Evolutionary conservation across 306 rosid species (phyloP), one percentile per base, ranked within the genome.

Genomic region (Rubus parviflorus): DNA sequence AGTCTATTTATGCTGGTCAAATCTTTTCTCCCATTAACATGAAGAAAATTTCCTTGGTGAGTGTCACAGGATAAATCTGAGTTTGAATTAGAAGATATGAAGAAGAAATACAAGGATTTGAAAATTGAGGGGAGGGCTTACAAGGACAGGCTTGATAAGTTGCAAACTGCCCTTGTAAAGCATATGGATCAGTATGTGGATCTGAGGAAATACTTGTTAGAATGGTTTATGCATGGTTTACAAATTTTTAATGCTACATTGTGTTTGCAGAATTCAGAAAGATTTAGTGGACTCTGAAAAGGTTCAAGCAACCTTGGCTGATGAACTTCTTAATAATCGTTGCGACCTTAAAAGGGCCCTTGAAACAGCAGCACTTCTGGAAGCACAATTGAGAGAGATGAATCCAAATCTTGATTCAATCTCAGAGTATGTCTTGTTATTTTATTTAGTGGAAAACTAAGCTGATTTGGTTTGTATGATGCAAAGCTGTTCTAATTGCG

Each of bases 361-460:
- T 75, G 97, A 89, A 87, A 87, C 81, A 86, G 95, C 87, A 10
- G 78, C 89, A 6, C 74, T 92, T 77, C 78, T 92, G 64, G 97
- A 94, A 86, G 90, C 96, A 68, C 95, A 92, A 54, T 72, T 94
- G 84, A 94, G 90, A 83, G 98, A 92, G 83, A 89, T 94, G 96
- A 92, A 84, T 87, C 97, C 98, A 49, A 94, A 92, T 87, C 98
- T 94, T 79, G 98, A 92, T 85, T 94, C 96, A 47, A 92, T 92
- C 61, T 81, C 98, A 25, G 98, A 94, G 98, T 92, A 92, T 12
- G 88, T 60, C 68, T 51, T 46, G 47, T 47, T 53, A 74, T 37
- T 13, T 40, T 51, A 20, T 51, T 52, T 25, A 22, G 20, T 16
- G 9, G 65, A 42, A 41, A 48, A 30, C 74, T 47, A 47, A 19